Evolutionary conservation across 306 rosid species (phyloP), one percentile per base, ranked within the genome.

Genomic region (Acacia acuminata): DNA sequence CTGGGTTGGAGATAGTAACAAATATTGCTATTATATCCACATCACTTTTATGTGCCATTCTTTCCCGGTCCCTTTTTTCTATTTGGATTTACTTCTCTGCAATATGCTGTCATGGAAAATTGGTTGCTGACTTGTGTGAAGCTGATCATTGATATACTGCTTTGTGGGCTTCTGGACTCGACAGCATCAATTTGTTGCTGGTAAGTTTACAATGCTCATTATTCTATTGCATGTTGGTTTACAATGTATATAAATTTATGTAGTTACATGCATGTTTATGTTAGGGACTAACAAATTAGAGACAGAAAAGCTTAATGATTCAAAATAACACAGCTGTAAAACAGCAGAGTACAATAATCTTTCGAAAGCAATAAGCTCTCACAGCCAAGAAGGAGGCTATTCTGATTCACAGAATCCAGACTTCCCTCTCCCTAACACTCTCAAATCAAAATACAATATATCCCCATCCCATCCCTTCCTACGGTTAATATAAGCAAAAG

Each of bases 101-200:
- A 73, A 86, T 79, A 48, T 81, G 76, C 60, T 83, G 81, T 83
- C 82, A 77, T 88, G 84, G 79, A 82, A 81, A 82, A 56, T 75
- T 82, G 86, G 81, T 82, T 66, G 80, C 79, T 82, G 77, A 70
- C 66, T 67, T 60, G 58, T 75, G 80, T 77, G 85, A 76, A 71
- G 79, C 87, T 75, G 89, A 81, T 83, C 82, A 83, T 77, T 88
- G 82, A 84, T 67, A 79, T 79, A 71, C 86, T 85, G 87, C 84
- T 42, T 82, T 85, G 82, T 43, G 81, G 86, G 76, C 88, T 85
- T 86, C 63, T 90, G 88, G 79, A 75, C 78, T 85, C 79, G 60
- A 75, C 98, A 93, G 99, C 94, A 96, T 90, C 99, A 96, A 89
- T 96, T 96, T 88, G 99, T 96, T 79, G 99, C 99, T 8, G 99